These are phyloP conservation scores for Chenopodium album DNA, from an alignment of 148 eudicot species.

Conservation along the genomic window DNA sequence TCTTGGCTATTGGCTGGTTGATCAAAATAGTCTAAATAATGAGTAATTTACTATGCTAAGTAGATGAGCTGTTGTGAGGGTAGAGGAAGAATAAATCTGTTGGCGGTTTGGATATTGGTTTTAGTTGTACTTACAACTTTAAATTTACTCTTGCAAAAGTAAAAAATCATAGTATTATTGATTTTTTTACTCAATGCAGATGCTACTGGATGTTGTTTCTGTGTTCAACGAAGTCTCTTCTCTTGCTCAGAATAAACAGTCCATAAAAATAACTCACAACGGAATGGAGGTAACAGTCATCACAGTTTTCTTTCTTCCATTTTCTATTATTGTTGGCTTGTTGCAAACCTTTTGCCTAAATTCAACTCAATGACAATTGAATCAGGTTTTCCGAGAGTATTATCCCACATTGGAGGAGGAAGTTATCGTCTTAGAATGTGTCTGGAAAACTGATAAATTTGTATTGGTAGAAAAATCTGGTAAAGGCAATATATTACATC, in stretches of 20 bases:
- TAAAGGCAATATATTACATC: constrained; percentile 27
- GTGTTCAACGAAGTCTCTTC: constrained; percentile 66
- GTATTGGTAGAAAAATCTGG: constrained; percentile 50
- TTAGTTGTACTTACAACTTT: not conserved
- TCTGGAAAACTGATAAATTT: constrained; percentile 78
- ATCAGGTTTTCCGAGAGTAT: constrained; percentile 90
- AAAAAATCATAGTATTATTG: not conserved
- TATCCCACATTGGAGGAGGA: constrained; percentile 61
- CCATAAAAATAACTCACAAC: constrained; percentile 71
- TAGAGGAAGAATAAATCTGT: not conserved
- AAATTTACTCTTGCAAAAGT: not conserved
- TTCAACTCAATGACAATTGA: constrained; percentile 5
- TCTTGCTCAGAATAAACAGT: constrained; percentile 70
- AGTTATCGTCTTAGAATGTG: constrained; percentile 47
- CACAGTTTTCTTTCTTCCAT: not conserved
- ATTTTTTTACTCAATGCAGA: constrained; percentile 37
- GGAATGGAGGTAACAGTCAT: constrained; percentile 65
- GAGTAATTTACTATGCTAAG: not conserved
- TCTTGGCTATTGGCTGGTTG: not conserved
- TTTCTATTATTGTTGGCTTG: not conserved
- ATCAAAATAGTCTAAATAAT: not conserved
- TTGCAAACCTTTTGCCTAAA: not conserved
- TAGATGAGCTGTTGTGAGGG: not conserved
- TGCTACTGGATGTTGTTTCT: constrained; percentile 71
- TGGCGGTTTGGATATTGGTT: not conserved